These are phyloP conservation scores for Mercurialis annua DNA, from an alignment of 345 rosid genomes.

Conservation along the genomic window DNA sequence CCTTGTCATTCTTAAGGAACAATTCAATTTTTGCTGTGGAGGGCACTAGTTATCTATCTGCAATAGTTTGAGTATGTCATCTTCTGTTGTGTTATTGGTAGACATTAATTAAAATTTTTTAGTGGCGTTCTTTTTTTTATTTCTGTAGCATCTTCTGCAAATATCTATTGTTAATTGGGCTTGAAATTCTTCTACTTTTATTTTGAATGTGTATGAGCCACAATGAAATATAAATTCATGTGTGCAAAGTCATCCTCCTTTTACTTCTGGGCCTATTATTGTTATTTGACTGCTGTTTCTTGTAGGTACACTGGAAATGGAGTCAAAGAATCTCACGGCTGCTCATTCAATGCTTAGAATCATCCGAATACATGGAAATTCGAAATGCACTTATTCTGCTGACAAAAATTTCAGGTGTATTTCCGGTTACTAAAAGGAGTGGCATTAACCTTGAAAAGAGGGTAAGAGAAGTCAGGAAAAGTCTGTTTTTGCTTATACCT, in stretches of 20 bases:
- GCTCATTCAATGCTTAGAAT: constrained; percentile 93
- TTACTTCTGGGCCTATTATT: not conserved
- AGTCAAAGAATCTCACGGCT: constrained; percentile 89
- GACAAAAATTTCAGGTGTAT: constrained; percentile 90
- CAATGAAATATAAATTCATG: not conserved
- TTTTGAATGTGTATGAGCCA: not conserved
- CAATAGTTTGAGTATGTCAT: not conserved
- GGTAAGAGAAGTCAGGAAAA: constrained; percentile 42
- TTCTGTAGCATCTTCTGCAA: not conserved
- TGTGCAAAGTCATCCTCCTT: not conserved
- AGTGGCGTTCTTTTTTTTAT: not conserved
- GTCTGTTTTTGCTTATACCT: constrained; percentile 8
- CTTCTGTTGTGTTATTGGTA: not conserved
- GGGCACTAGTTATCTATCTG: not conserved
- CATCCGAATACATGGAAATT: constrained; percentile 96
- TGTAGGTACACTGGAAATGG: constrained; percentile 99
- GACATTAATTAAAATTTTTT: not conserved
- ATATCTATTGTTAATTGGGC: not conserved
- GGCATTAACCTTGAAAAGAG: constrained; percentile 99
- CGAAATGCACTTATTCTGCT: constrained; percentile 91
- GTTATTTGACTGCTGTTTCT: constrained; percentile 23
- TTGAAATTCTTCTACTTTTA: not conserved
- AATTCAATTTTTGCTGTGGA: not conserved
- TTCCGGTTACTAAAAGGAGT: constrained; percentile 95
- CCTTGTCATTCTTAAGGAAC: not conserved